A percentile compares a stretch with the other conserved stretches of the same genome.
These are phyloP conservation scores for Astrothelium subdiscretum DNA, from an alignment of 495 filamentous ascomycete species.

Conservation along the genomic window DNA sequence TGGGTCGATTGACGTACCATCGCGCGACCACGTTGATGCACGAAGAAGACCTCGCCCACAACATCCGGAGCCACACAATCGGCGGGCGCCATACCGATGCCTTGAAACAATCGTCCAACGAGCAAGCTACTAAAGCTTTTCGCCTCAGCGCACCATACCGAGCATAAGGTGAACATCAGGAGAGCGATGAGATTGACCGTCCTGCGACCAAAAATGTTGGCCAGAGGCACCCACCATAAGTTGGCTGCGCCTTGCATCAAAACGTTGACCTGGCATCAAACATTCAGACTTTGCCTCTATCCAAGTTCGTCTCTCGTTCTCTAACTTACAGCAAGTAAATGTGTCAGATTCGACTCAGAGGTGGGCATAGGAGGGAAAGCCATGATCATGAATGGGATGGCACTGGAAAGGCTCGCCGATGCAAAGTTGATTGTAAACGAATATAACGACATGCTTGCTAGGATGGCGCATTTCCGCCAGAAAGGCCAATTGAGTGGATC, in stretches of 20 bases:
- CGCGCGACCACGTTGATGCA: slow-evolving; percentile 22
- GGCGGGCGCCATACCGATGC: slow-evolving; percentile 16
- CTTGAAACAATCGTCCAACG: slow-evolving; percentile 18
- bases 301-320: background rate
- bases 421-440: slow-evolving; percentile 12
- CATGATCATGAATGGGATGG: slow-evolving; percentile 8
- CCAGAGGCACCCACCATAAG: slow-evolving; percentile 22
- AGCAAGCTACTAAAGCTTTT: slow-evolving; percentile 19
- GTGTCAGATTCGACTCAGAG: slow-evolving; percentile 6
- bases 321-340: slow-evolving; percentile 9
- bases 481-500: slow-evolving; percentile 20
- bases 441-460: slow-evolving; percentile 12
- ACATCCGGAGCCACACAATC: slow-evolving; percentile 23
- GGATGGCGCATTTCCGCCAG: slow-evolving; percentile 18
- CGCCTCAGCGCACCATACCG: slow-evolving; percentile 22
- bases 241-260: slow-evolving; percentile 20
- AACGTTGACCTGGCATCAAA: slow-evolving; percentile 14
- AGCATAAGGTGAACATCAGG: slow-evolving; percentile 12
- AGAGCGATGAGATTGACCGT: slow-evolving; percentile 17
- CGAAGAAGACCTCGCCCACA: slow-evolving; percentile 23
- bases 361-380: slow-evolving; percentile 2
- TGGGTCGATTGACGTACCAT: slow-evolving; percentile 10
- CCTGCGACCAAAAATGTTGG: slow-evolving; percentile 21
- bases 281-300: background rate
- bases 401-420: slow-evolving; percentile 13